phyloP scores from a whole-genome alignment of 345 rosid species.

The Lepidium sativum region DNA sequence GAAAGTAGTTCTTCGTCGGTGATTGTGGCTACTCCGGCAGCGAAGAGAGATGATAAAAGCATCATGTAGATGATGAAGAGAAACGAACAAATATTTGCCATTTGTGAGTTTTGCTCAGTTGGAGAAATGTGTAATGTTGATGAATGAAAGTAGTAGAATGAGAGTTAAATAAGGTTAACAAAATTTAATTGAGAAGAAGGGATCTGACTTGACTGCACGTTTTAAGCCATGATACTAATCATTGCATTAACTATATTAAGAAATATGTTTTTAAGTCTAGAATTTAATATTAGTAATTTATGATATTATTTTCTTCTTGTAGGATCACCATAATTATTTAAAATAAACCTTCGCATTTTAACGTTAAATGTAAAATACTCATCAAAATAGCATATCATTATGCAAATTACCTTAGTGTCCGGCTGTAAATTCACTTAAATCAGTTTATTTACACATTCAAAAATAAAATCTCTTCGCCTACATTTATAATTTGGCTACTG shows the following conservation, averaged over 20 bases:
- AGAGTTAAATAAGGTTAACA: constrained; percentile 8
- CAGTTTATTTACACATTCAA: no score
- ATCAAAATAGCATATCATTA: no score
- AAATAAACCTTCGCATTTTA: no score
- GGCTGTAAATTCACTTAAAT: no score
- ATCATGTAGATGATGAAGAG: constrained; percentile 16
- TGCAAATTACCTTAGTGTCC: no score
- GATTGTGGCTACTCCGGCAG: constrained; percentile 12
- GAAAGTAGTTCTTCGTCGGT: constrained; percentile 28
- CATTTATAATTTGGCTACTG: no score
- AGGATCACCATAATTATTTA: background rate
- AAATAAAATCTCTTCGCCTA: no score
- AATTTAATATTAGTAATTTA: background rate
- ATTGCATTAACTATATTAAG: no score
- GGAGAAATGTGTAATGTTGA: background rate
- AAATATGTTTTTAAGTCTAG: no score
- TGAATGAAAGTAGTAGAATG: background rate
- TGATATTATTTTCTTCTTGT: background rate
- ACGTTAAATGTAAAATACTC: no score
- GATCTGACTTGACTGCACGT: constrained; percentile 33
- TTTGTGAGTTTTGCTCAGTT: background rate
- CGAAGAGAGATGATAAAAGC: constrained; percentile 10
- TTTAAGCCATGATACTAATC: background rate
- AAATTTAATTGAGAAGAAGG: background rate
- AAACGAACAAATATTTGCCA: constrained; percentile 1